Conservation (phyloP, 1,139 yeast genomes). For the Sugiyamaella japonica region DNA sequence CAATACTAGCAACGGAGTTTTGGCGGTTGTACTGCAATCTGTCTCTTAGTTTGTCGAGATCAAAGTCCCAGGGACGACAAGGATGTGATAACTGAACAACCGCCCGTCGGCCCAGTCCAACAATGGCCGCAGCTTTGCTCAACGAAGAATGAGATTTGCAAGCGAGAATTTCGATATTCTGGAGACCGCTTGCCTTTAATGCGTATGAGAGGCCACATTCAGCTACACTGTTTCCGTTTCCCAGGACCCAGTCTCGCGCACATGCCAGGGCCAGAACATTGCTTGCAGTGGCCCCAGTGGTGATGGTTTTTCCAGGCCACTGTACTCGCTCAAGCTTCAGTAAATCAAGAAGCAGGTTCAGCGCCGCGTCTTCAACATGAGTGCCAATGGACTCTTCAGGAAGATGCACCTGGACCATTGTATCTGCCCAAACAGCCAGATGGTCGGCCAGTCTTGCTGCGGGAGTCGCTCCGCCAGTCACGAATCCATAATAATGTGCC, state of each 20-base stretch:
- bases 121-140: constrained; percentile 32
- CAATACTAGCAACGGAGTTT: constrained; percentile 24
- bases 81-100: constrained; percentile 23
- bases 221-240: constrained; percentile 11
- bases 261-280: constrained; percentile 32
- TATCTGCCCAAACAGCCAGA: constrained; percentile 30
- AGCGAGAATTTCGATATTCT: constrained; percentile 28
- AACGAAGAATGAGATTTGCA: constrained; percentile 32
- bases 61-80: constrained; percentile 30
- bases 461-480: constrained; percentile 36
- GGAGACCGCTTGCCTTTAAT: constrained; percentile 23
- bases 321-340: constrained; percentile 24
- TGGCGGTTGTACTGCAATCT: constrained; percentile 15
- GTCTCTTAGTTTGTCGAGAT: constrained; percentile 25
- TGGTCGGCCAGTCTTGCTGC: constrained; percentile 35
- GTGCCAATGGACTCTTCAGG: constrained; percentile 31
- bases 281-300: constrained; percentile 37
- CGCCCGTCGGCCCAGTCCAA: constrained; percentile 31
- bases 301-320: constrained; percentile 31
- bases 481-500: constrained; percentile 34
- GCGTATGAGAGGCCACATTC: constrained; percentile 27
- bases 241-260: constrained; percentile 30
- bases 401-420: constrained; percentile 27
- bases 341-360: constrained; percentile 29
- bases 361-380: constrained; percentile 29